Base-by-base conservation (phyloP, 192 early-diverging fungal species). In the Backusella luteola region DNA sequence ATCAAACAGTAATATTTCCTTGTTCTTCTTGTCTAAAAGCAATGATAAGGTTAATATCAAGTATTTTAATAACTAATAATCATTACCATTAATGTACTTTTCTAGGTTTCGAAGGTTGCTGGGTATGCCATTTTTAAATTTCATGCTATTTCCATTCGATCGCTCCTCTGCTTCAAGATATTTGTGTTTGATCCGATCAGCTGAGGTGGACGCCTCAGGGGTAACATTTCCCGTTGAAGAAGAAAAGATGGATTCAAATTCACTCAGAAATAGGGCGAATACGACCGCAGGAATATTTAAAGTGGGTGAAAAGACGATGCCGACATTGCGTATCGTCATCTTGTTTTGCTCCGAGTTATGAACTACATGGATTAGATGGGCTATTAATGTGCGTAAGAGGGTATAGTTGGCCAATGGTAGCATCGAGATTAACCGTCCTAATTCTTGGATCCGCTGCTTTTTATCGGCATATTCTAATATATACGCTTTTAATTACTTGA, bases 291-390 rank as follows among this genome's bases (percentile, higher is more conserved):
- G 96, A 72, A 99, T 95, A 42, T 94, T 93, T 6, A 99, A 84
- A 11, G 97, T 98, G 12, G 96, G 96, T 32, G 95, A 92, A 78
- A 99, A 98, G n/a, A 99, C 96, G 71, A 98, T 99, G 34, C 94
- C 94, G 42, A 99, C 89, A 86, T 98, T 98, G 21, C 94, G 91
- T 56, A 96, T 86, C 4, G 91, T 99, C 98, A 99, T 99, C 81
- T 94, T 94, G 87, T 99, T 99, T 19, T 89, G 83, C 19, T 89
- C 91, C 6, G 91, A 85, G 66, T 91, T 88, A 73, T 94, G 93
- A 15, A 98, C 97, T 70, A 99, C 90, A 69, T 92, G 86, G 68
- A 97, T 89, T 49, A 99, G 86, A 76, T 99, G 98, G 0, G 93
- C 96, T 1, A 93, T 92, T 63, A 99, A 79, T 0, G 92, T 90